Conservation (phyloP, 2,329 filamentous ascomycete genomes). For the Sporothrix brunneoviolacea region DNA sequence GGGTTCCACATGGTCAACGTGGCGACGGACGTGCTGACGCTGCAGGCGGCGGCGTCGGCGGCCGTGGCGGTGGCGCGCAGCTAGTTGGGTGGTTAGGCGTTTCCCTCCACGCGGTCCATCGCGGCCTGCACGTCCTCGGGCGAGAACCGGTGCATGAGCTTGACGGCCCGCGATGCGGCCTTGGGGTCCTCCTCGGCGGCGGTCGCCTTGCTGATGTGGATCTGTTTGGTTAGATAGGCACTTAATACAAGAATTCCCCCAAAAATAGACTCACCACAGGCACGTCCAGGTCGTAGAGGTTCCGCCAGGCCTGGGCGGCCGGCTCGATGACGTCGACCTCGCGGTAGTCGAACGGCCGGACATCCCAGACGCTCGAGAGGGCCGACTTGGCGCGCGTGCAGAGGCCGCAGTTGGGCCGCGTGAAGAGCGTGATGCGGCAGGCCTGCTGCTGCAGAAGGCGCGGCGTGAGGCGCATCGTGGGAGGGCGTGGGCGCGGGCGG, state of each 20-base stretch:
- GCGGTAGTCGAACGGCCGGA: conserved; percentile 58
- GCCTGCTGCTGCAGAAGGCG: conserved; percentile 42
- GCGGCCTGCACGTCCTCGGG: conserved; percentile 57
- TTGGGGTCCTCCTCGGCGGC: conserved; percentile 45
- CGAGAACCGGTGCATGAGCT: conserved; percentile 74
- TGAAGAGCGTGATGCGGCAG: conserved; percentile 68
- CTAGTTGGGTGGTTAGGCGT: not conserved
- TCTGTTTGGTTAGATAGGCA: conserved; percentile 31
- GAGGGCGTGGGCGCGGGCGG: too few species aligned
- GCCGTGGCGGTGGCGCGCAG: conserved; percentile 43
- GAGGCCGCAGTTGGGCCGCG: conserved; percentile 62
- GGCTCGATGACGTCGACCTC: conserved; percentile 64
- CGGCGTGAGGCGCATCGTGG: conserved; percentile 45
- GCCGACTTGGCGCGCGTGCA: conserved; percentile 63
- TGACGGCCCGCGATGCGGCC: conserved; percentile 53
- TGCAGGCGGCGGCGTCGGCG: conserved; percentile 39
- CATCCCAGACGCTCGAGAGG: conserved; percentile 61
- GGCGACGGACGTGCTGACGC: conserved; percentile 48
- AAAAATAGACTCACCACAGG: conserved; percentile 55
- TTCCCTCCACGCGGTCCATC: conserved; percentile 55
- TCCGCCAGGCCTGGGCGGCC: conserved; percentile 58
- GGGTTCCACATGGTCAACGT: conserved; percentile 58
- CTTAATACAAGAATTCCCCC: not conserved
- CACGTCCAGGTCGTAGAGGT: conserved; percentile 74
- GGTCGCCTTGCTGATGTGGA: conserved; percentile 54